phyloP scores from a whole-genome alignment of 192 early-diverging fungal species.

The Linnemannia zychae region DNA sequence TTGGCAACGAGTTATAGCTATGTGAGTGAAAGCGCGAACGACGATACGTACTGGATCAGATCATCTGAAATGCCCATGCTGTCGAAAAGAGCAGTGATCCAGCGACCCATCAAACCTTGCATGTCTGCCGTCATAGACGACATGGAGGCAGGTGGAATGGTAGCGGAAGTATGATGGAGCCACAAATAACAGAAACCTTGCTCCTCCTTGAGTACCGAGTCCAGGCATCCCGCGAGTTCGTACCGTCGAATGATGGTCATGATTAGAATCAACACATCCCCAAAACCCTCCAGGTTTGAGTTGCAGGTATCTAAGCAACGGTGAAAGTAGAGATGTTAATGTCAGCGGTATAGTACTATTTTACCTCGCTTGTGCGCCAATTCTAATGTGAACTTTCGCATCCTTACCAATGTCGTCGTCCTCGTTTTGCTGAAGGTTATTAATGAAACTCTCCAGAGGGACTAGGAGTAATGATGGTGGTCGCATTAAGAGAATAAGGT shows the following conservation, averaged over 20 bases:
- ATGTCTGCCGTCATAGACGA: conserved; percentile 36
- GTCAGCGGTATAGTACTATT: neutral
- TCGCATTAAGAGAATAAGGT: conserved; percentile 34
- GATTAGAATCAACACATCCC: conserved; percentile 38
- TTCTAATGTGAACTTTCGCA: neutral
- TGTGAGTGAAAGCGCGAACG: neutral
- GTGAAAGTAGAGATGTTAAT: neutral
- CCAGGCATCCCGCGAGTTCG: conserved; percentile 39
- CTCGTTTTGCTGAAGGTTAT: conserved; percentile 47
- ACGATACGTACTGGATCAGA: conserved; percentile 44
- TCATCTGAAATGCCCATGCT: conserved; percentile 57
- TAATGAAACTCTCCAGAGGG: conserved; percentile 47
- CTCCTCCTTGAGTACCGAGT: conserved; percentile 31
- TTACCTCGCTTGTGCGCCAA: too few species aligned
- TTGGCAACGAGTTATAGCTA: neutral
- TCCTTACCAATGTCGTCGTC: conserved; percentile 50
- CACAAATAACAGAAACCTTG: conserved; percentile 48
- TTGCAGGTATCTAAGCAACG: conserved; percentile 42
- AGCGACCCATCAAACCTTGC: conserved; percentile 48
- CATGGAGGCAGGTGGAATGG: conserved; percentile 37
- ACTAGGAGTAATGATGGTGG: conserved; percentile 31
- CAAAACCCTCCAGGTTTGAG: conserved; percentile 46
- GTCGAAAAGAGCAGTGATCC: conserved; percentile 50
- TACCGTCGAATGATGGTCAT: conserved; percentile 53
- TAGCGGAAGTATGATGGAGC: conserved; percentile 49